Evolutionary conservation across 257 asterid species (phyloP), one percentile per base, ranked within the genome.

Genomic region (Penstemon eatonii): DNA sequence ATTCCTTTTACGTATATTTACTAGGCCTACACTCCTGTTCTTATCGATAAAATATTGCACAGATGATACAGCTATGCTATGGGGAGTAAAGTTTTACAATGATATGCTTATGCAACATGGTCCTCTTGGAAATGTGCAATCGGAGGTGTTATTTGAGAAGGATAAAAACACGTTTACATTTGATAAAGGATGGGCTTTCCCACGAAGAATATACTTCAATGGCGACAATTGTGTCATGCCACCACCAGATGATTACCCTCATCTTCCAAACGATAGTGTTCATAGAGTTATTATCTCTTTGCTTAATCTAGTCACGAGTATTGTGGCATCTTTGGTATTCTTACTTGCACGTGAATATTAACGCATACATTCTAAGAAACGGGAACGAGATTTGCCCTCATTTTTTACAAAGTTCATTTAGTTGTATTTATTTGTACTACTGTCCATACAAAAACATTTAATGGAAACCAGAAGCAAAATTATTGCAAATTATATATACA

Each of bases 161-260:
- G 85, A 82, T 46, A 75, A 66, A 39, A 50, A 60, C 1, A 70
- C 53, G 8, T 85, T 85, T 60, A 78, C 80, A 10, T 82, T 85
- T 40, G 73, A 80, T 1, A 67, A 80, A 38, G 90, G 90, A 25
- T 85, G 90, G 90, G 90, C 80, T 15, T 85, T 85, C 56, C 90
- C 90, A 3, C 72, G 71, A 40, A 79, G 71, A 49, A 39, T 80
- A 11, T 82, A 80, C 71, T 82, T 85, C 72, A 82, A 82, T 7
- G 87, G 89, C 0, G 87, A 79, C 54, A 56, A 73, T 3, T 84
- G 89, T 63, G 80, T 82, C 4, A 79, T 84, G 85, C 89, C 89
- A 19, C 76, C 80, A 19, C 82, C 89, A 0, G 81, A 82, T 53
- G 67, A 47, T 10, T 79, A 81, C 56, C 89, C 89, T 0, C 46